phyloP scores from a whole-genome alignment of 2,329 filamentous ascomycete species.

The Sarocladium brachiariae region DNA sequence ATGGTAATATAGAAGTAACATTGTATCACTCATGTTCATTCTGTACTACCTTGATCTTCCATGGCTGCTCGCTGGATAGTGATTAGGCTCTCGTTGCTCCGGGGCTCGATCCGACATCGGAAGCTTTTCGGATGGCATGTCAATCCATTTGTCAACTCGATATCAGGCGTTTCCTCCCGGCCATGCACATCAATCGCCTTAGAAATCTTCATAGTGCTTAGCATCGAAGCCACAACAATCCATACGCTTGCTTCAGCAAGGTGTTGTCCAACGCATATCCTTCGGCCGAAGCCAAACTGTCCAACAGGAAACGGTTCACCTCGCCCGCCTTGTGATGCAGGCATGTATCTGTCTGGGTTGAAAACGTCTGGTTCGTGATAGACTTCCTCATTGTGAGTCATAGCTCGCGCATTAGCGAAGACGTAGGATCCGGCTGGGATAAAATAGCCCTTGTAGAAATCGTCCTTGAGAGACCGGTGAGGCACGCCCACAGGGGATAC shows the following conservation, averaged over 20 bases:
- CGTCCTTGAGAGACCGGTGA: constrained; percentile 46
- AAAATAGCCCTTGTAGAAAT: constrained; percentile 48
- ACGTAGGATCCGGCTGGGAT: constrained; percentile 47
- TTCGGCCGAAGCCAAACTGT: constrained; percentile 46
- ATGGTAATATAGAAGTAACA: too few relatives aligned
- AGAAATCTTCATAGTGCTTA: constrained; percentile 30
- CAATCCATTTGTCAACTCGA: constrained; percentile 21
- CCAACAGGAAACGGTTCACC: constrained; percentile 40
- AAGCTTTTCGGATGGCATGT: constrained; percentile 21
- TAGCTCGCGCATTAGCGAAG: constrained; percentile 36
- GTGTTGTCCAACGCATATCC: constrained; percentile 42
- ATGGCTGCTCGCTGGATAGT: neutral
- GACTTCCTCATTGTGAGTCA: constrained; percentile 32
- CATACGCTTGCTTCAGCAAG: constrained; percentile 40
- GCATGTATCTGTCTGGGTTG: constrained; percentile 37
- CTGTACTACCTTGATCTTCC: neutral
- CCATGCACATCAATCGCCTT: constrained; percentile 27
- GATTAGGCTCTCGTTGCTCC: constrained; percentile 6
- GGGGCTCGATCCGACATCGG: constrained; percentile 18
- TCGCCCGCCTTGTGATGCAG: constrained; percentile 26
- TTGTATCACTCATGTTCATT: too few relatives aligned
- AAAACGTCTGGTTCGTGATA: constrained; percentile 37
- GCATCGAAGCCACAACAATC: constrained; percentile 31
- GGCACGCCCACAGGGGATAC: constrained; percentile 45
- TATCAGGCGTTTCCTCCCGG: constrained; percentile 22